Conservation (phyloP, 176 grass and related monocot species). For the Juncus inflexus region DNA sequence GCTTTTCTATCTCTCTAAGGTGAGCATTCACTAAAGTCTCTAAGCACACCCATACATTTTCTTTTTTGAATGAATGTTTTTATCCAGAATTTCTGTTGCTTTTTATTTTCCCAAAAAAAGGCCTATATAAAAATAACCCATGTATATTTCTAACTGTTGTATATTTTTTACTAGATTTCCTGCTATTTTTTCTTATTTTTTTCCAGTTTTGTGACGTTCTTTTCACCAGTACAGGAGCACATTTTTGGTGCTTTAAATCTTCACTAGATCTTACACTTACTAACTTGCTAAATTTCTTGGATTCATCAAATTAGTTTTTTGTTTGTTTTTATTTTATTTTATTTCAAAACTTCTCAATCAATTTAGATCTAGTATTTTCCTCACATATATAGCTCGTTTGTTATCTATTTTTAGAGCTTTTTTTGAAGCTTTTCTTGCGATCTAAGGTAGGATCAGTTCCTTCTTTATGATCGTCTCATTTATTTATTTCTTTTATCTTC, state of each 20-base stretch:
- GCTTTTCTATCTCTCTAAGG: constrained; percentile 8
- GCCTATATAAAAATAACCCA: constrained; percentile 16
- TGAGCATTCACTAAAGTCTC: constrained; percentile 14
- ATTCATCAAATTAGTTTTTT: too few relatives aligned
- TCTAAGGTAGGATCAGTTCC: not conserved
- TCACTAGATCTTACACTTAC: constrained; percentile 19
- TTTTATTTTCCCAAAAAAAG: constrained; percentile 22
- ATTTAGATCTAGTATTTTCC: constrained; percentile 24
- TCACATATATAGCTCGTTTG: not conserved
- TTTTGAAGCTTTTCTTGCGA: constrained; percentile 10
- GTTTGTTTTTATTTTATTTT: constrained; percentile 6
- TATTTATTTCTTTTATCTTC: not conserved
- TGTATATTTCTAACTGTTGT: constrained; percentile 12
- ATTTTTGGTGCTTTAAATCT: constrained; percentile 6
- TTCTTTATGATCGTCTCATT: not conserved
- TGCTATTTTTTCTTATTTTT: constrained; percentile 13
- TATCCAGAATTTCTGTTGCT: constrained; percentile 10
- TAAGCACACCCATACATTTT: constrained; percentile 7
- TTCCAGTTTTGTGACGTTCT: constrained; percentile 17
- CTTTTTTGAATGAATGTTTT: constrained; percentile 23
- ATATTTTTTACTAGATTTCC: constrained; percentile 28
- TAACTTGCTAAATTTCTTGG: too few relatives aligned
- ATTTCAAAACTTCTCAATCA: not conserved
- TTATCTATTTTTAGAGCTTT: not conserved
- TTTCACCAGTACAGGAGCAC: constrained; percentile 4